Base-by-base conservation (phyloP, 2,329 filamentous ascomycete genomes). In the Aspergillus unguis region DNA sequence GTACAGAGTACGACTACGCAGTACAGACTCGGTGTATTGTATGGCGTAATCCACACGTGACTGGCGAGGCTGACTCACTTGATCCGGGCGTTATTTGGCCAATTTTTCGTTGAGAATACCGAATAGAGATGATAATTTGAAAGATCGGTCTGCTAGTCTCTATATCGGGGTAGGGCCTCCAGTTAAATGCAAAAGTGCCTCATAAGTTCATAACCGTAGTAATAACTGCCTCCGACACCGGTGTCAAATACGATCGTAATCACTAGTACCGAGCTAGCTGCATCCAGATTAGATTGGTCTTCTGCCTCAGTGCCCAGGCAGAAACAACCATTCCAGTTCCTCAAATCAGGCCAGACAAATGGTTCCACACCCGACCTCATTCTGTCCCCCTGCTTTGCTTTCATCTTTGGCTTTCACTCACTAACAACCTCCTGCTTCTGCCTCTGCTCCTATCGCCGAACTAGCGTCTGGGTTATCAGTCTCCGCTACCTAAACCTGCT, bases 291-390 rank as follows among this genome's bases (percentile, higher is more conserved):
- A 49, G 44, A 32, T 40, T 53, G 53, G 55, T 37, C 44, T 46
- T 49, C 38, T 58, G 58, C 58, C 58, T 61, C 53, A 59, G 52
- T 32, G 35, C 57, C 57, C 59, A 58, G 53, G 61, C 59, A 58
- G 11, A n/a, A 25, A n/a, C 8, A 10, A 38, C 35, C 56, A 57
- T 53, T 28, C 29, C 17, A n/a, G 31, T 28, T 33, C 23, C 36
- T 41, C 50, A 43, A 55, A 46, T 48, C 47, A 50, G 47, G 44
- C 50, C 50, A 32, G 43, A 36, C 37, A 29, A 17, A 37, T 52
- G 54, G 54, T 51, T 45, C 44, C 54, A 44, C 50, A 46, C 36
- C 59, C 60, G 55, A 59, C 60, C 50, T 55, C 50, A 58, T 58
- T 48, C 52, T 58, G 29, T 50, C 40, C 37, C 54, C 52, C 50